Base-by-base conservation (phyloP, 495 filamentous ascomycete genomes). In the Articulospora tetracladia region DNA sequence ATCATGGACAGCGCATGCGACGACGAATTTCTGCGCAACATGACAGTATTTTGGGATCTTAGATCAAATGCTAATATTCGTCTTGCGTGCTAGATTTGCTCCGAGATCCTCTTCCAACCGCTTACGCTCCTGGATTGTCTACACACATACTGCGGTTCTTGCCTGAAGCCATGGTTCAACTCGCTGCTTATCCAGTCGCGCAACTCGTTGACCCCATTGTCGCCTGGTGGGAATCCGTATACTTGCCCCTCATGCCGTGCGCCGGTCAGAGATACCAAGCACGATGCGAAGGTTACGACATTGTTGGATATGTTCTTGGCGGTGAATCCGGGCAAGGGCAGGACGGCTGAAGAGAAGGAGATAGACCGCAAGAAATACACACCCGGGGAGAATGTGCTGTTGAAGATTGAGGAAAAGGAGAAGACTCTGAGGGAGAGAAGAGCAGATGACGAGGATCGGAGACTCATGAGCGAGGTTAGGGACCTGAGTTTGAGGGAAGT, bases 41-140 rank as follows among this genome's bases (percentile, higher is more conserved):
- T 55, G 61, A 53, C 55, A 36, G 50, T 6, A 27, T 50, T 27
- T 50, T n/a, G 47, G 4, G 47, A 3, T 4, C 12, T 26, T 4
- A 6, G 8, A 50, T 25, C 25, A 49, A 3, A 44, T 63, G 52
- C 63, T 68, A 51, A 66, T 59, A 28, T 48, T 19, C 0, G 54
- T 12, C n/a, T 27, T 15, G n/a, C 39, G 41, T 48, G 39, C 25
- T 63, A 97, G 93, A 97, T 98, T 65, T 98, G 94, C 74, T 93
- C 93, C 59, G 94, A 98, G 69, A 79, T 98, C 54, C 89, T 98
- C 61, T 96, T 91, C 77, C 90, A 97, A 70, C 94, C 94, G 20
- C 84, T 98, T 60, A 97, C 93, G 28, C 88, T 97, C 60, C 90
- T 98, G 69, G 91, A 98, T 77, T 98, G 94, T 71, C 86, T 98